Evolutionary conservation across 2,329 filamentous ascomycete genomes (phyloP).

Genomic region (Calonectria multiphialidica): DNA sequence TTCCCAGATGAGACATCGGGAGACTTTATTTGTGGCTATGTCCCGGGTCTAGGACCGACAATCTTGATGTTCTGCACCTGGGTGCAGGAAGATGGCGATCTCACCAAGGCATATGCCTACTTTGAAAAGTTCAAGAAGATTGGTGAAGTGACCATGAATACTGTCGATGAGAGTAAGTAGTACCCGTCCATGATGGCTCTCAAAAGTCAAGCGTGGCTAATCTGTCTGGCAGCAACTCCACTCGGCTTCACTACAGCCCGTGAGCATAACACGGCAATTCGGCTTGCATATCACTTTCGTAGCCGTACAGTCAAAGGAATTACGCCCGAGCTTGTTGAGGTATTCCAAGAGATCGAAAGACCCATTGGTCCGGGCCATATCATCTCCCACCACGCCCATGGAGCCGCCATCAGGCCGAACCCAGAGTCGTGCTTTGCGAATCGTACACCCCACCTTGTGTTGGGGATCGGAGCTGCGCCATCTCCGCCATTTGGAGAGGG

Average conservation of each 20-base stretch:
- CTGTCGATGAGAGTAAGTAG: conserved; percentile 2
- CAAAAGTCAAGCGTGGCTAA: background rate
- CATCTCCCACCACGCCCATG: conserved; percentile 12
- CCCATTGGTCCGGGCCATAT: conserved; percentile 10
- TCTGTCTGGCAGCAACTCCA: background rate
- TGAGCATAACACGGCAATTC: background rate
- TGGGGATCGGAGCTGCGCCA: background rate
- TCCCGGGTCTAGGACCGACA: conserved; percentile 4
- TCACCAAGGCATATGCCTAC: conserved; percentile 6
- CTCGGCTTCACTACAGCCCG: background rate
- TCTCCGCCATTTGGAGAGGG: background rate
- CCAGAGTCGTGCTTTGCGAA: background rate
- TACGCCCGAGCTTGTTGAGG: background rate
- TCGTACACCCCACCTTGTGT: background rate
- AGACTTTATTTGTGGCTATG: conserved; percentile 7
- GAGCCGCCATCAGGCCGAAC: background rate
- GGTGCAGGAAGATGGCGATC: conserved; percentile 4
- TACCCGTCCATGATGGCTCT: background rate
- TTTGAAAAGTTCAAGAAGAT: conserved; percentile 7
- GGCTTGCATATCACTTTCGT: background rate
- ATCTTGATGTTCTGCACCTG: conserved; percentile 10
- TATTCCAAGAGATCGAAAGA: background rate
- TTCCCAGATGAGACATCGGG: conserved; percentile 11
- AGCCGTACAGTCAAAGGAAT: background rate
- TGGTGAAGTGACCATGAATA: background rate